Evolutionary conservation across 1,139 yeast genomes (phyloP).

Genomic region (Kodamaea anthophila): DNA sequence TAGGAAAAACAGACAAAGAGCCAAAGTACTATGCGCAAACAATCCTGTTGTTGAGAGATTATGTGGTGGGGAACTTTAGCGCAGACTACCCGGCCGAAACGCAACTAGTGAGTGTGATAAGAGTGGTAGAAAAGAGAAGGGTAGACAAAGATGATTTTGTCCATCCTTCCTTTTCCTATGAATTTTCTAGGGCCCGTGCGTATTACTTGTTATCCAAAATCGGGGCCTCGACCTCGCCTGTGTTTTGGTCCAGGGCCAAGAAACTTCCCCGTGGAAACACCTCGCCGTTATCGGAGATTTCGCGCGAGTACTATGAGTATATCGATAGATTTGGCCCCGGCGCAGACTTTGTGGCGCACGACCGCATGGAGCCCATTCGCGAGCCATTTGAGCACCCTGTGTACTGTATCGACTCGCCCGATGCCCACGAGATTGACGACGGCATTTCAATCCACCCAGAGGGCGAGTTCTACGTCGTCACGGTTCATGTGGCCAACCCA

Average conservation of each 20-base stretch:
- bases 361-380: slow-evolving; percentile 30
- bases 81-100: slow-evolving; percentile 36
- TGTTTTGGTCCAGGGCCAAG: slow-evolving; percentile 38
- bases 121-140: slow-evolving; percentile 13
- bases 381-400: slow-evolving; percentile 44
- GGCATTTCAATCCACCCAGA: slow-evolving; percentile 61
- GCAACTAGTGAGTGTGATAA: slow-evolving; percentile 29
- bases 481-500: slow-evolving; percentile 87
- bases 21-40: slow-evolving; percentile 29
- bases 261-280: slow-evolving; percentile 36
- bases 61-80: slow-evolving; percentile 41
- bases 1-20: slow-evolving; percentile 3
- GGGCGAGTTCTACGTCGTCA: slow-evolving; percentile 36
- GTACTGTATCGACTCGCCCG: slow-evolving; percentile 77
- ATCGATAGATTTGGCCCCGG: slow-evolving; percentile 14
- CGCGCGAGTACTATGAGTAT: slow-evolving; percentile 37
- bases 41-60: slow-evolving; percentile 41
- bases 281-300: slow-evolving; percentile 32
- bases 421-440: slow-evolving; percentile 91
- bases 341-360: slow-evolving; percentile 15
- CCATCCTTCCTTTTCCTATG: slow-evolving; percentile 27
- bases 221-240: slow-evolving; percentile 31
- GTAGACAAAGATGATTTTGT: too few relatives aligned
- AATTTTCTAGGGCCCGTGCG: slow-evolving; percentile 43
- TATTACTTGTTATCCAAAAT: slow-evolving; percentile 34